These are phyloP conservation scores for Papilionanthe hybrid DNA, from an alignment of 116 monocot genomes.

Conservation along the genomic window DNA sequence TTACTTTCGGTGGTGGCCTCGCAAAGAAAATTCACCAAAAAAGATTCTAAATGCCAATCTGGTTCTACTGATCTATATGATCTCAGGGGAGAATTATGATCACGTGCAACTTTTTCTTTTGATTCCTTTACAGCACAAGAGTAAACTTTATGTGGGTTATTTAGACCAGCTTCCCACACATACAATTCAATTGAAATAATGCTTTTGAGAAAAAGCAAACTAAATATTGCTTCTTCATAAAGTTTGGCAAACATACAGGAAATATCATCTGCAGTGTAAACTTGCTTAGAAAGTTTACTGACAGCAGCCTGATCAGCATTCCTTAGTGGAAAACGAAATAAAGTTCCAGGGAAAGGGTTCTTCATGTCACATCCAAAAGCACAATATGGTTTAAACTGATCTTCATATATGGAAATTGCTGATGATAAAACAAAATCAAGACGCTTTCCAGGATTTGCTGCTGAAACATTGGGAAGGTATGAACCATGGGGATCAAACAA, in stretches of 20 bases:
- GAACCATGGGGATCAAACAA: conserved; percentile 93
- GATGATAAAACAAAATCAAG: conserved; percentile 81
- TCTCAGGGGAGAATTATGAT: conserved; percentile 62
- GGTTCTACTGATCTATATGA: conserved; percentile 37
- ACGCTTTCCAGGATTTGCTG: conserved; percentile 96
- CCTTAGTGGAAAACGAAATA: conserved; percentile 98
- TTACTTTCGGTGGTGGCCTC: conserved; percentile 43
- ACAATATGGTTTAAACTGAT: conserved; percentile 88
- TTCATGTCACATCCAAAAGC: conserved; percentile 98
- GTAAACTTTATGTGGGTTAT: conserved; percentile 65
- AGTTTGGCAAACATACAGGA: conserved; percentile 74
- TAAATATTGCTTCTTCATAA: conserved; percentile 66
- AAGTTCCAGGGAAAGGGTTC: conserved; percentile 72
- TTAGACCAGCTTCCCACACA: conserved; percentile 55
- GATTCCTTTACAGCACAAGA: conserved; percentile 59
- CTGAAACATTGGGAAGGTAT: conserved; percentile 89
- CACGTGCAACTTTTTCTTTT: conserved; percentile 57
- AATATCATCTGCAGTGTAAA: conserved; percentile 78
- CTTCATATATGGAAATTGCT: conserved; percentile 63
- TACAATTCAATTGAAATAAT: conserved; percentile 77
- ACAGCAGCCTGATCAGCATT: conserved; percentile 63
- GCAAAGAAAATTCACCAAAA: conserved; percentile 56
- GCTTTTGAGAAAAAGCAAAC: conserved; percentile 89
- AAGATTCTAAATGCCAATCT: conserved; percentile 48
- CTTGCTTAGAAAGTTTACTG: conserved; percentile 85